Evolutionary conservation across 2,329 filamentous ascomycete species (phyloP), one percentile per base, ranked within the genome.

Genomic region (Ceratocystis ficicola): DNA sequence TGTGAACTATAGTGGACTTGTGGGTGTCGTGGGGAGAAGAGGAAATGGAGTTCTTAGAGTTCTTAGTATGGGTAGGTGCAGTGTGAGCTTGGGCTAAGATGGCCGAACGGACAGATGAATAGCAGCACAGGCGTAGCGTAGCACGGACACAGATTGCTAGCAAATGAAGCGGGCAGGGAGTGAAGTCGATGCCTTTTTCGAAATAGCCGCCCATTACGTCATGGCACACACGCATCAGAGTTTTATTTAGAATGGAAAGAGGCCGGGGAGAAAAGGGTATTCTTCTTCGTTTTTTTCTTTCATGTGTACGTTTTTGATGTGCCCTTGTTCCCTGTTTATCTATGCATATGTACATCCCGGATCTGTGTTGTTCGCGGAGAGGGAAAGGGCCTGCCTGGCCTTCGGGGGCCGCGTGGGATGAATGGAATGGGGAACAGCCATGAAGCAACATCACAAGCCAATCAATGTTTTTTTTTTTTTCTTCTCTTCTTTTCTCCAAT

Each of bases 291-390:
- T 48, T 17, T 48, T 20, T 17, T 15, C n/a, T 5, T 48, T 4
- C 44, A 15, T 12, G 44, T 48, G 17, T n/a, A 20, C 25, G 20
- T 22, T 25, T 20, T 20, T 20, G 3, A 22, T 10, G 46, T 50
- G 46, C 48, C 48, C 48, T 52, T 52, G 48, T 52, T 25, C 48
- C 22, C 22, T 52, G 48, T 8, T 52, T 52, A 52, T 52, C 46
- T 50, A 50, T 20, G 48, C 48, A 52, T 28, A 52, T 52, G 22
- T 52, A 10, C 25, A 25, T 5, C 15, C 12, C 12, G 36, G 12
- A 10, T 41, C 3, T 41, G 36, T 41, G 10, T 41, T 41, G 5
- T 41, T 12, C 10, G 36, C 36, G 10, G 36, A 41, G 36, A 41
- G 36, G 10, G 36, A 41, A 41, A 41, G 36, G 36, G 10, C 36